Percentiles rank a stretch among this genome's conserved stretches.
These are phyloP conservation scores for Cenchrus purpureus DNA, from an alignment of 176 grass and related monocot species.

Conservation along the genomic window DNA sequence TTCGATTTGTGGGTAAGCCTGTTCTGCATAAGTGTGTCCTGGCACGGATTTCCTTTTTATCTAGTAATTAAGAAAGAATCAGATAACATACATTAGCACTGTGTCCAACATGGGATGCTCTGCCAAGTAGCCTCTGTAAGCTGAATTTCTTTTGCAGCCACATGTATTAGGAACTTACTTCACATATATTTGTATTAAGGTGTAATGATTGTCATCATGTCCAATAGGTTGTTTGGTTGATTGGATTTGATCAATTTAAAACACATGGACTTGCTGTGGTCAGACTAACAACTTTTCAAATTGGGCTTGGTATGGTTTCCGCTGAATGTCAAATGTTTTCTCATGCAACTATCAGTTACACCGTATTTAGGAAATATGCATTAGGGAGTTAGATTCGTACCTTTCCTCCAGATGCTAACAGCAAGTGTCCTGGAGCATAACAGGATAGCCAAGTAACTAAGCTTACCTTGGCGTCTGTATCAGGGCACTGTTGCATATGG, in stretches of 20 bases:
- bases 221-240: neutral
- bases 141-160: neutral
- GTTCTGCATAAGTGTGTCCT: neutral
- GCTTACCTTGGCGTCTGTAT: too few species aligned
- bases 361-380: neutral
- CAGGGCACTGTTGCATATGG: too few species aligned
- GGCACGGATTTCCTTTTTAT: neutral
- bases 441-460: neutral
- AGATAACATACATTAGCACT: neutral
- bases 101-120: neutral
- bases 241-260: neutral
- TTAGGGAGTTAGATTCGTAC: neutral
- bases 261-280: neutral
- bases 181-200: neutral
- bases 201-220: neutral
- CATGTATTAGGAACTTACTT: neutral
- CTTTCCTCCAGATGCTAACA: neutral
- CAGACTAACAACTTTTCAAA: neutral
- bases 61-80: too few species aligned
- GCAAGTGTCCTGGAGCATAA: neutral
- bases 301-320: neutral
- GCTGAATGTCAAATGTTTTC: neutral
- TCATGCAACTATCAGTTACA: neutral
- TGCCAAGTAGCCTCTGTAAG: neutral
- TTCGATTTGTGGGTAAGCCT: neutral